Evolutionary conservation across 768 basidiomycete species (phyloP).

Genomic region (Russula sp.): DNA sequence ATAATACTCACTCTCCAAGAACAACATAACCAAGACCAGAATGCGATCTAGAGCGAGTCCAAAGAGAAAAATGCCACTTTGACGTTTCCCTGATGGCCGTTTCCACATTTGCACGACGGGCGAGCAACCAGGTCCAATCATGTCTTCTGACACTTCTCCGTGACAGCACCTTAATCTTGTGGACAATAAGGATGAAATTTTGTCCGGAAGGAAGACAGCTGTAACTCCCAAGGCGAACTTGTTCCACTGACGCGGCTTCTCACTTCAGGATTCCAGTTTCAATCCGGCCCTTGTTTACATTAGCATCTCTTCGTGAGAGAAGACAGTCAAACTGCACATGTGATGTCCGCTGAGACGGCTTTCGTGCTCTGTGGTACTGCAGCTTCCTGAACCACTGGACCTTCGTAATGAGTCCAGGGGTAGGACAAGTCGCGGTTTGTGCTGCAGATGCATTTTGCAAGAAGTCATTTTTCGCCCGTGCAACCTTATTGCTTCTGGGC

Average conservation of each 20-base stretch:
- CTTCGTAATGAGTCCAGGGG: background rate
- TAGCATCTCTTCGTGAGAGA: background rate
- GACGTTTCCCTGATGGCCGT: conserved; percentile 4
- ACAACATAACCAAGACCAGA: background rate
- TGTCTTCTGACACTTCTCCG: background rate
- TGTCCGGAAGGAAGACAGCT: background rate
- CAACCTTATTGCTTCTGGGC: too few species aligned
- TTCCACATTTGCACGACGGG: background rate
- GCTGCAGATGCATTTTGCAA: background rate
- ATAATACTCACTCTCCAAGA: background rate
- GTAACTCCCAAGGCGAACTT: background rate
- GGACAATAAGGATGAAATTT: background rate
- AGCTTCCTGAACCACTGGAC: background rate
- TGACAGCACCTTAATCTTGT: background rate
- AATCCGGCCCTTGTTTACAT: background rate
- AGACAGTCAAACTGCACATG: background rate
- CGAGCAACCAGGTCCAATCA: background rate
- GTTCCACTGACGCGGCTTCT: background rate
- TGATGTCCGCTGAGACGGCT: background rate
- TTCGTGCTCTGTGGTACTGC: background rate
- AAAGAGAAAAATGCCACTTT: background rate
- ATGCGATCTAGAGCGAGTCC: background rate
- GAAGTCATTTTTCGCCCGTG: background rate
- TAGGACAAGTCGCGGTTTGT: background rate
- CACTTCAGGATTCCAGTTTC: background rate